Evolutionary conservation across 305 asterid genomes (phyloP), one percentile per base, ranked within the genome.

Genomic region (Plantago rigida): DNA sequence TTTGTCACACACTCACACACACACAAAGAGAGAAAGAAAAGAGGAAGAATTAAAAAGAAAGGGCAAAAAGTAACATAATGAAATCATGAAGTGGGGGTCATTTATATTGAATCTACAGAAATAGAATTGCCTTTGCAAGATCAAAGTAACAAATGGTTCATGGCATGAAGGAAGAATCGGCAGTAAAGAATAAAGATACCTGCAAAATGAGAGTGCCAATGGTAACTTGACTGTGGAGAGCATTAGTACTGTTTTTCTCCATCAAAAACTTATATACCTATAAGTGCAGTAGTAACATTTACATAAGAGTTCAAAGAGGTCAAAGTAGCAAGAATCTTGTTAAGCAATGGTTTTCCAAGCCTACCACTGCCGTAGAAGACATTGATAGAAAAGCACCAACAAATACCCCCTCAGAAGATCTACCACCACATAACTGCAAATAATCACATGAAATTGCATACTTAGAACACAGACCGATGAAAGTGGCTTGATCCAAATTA

Each of bases 351-450:
- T 62, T 47, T 64, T 29, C 6, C 17, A 44, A 71, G 66, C 68
- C 81, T 87, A 93, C 99, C 88, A 93, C 99, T 46, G 99, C 97
- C 24, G 97, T 93, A 46, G 99, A 93, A 67, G 99, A 93, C 97
- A 93, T 93, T 34, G 99, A 93, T 62, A 93, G 94, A 74, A 93
- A 89, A 42, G 90, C 88, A 46, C 99, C 99, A 14, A 93, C 82
- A 75, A 93, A 93, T 41, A 93, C 84, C 49, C 99, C 99, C 78
- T 93, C 99, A 5, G 99, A 93, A 73, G 89, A 66, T 78, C 84
- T 78, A 69, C 92, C 99, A n/a, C 99, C 99, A 70, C 97, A 89
- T 66, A 85, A 80, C 99, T 93, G 84, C 82, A 77, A 59, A 56
- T 54, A 68, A 73, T 51, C 60, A 68, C 65, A 67, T 52, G 60